Conservation (phyloP, 2,329 filamentous ascomycete species). For the Dothideomycetidae sp. region DNA sequence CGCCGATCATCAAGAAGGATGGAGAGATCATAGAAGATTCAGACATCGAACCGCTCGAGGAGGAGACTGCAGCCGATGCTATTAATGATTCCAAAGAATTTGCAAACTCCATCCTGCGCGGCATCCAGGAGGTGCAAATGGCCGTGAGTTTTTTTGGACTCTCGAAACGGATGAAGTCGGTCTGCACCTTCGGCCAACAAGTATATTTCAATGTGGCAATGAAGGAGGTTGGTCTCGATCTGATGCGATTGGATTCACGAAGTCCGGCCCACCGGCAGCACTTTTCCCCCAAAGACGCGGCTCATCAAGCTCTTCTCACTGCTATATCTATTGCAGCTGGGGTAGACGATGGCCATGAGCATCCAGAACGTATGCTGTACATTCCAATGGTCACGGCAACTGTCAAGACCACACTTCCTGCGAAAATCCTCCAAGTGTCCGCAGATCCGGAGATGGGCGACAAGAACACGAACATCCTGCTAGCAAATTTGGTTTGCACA, state of each 20-base stretch:
- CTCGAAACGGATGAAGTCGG: conserved; percentile 60
- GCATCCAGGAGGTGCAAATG: conserved; percentile 93
- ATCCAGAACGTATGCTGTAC: conserved; percentile 77
- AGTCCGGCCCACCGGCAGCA: conserved; percentile 97
- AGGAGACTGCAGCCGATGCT: conserved; percentile 62
- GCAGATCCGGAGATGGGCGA: conserved; percentile 56
- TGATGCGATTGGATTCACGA: conserved; percentile 80
- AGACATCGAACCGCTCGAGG: conserved; percentile 56
- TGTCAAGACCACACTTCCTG: conserved; percentile 82
- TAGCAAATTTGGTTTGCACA: conserved; percentile 90
- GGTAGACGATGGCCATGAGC: conserved; percentile 75
- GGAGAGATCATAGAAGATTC: conserved; percentile 34
- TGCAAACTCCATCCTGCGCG: conserved; percentile 72
- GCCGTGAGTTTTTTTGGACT: conserved; percentile 82
- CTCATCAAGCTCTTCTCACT: conserved; percentile 84
- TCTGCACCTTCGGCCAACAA: conserved; percentile 53
- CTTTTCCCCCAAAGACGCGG: conserved; percentile 81
- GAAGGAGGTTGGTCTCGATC: conserved; percentile 89
- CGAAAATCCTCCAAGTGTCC: conserved; percentile 76
- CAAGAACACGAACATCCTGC: conserved; percentile 88
- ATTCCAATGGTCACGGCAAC: conserved; percentile 96
- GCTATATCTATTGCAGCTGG: conserved; percentile 87
- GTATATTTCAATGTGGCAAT: conserved; percentile 78
- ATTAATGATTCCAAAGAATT: conserved; percentile 91
- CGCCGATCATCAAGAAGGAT: conserved; percentile 1